These are phyloP conservation scores for Solanum gandarillasii DNA, from an alignment of 257 asterid genomes.

Conservation along the genomic window DNA sequence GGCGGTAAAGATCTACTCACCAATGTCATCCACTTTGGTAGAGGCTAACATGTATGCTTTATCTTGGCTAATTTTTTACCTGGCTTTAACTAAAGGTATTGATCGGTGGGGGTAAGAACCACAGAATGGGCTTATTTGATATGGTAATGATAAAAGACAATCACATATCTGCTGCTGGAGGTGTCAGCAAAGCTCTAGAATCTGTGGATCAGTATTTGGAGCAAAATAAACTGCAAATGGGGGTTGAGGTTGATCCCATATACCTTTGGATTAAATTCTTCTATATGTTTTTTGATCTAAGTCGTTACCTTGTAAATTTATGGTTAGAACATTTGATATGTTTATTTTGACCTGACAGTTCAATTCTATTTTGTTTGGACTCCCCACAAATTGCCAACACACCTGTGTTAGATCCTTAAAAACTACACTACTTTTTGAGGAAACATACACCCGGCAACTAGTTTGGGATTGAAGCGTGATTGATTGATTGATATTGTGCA, in stretches of 20 bases:
- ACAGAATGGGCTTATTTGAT: slow-evolving; percentile 93
- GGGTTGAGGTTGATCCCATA: slow-evolving; percentile 56
- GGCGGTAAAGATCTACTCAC: slow-evolving; percentile 75
- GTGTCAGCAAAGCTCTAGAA: slow-evolving; percentile 63
- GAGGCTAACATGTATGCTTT: background rate
- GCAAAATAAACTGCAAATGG: slow-evolving; percentile 69
- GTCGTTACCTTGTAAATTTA: too few relatives aligned
- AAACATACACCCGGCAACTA: too few relatives aligned
- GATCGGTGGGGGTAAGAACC: slow-evolving; percentile 93
- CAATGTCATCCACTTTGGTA: background rate
- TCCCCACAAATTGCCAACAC: too few relatives aligned
- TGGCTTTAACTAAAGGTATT: slow-evolving; percentile 41
- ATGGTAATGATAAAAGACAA: slow-evolving; percentile 98
- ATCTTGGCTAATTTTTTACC: background rate
- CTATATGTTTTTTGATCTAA: too few relatives aligned
- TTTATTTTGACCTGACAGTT: too few relatives aligned
- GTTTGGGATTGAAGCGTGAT: too few relatives aligned
- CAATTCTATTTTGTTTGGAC: too few relatives aligned
- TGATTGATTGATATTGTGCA: too few relatives aligned
- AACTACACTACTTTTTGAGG: too few relatives aligned
- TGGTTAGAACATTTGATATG: too few relatives aligned
- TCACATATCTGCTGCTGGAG: slow-evolving; percentile 90
- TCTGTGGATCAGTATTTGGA: slow-evolving; percentile 68
- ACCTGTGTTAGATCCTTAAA: too few relatives aligned
- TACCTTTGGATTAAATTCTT: background rate